Evolutionary conservation across 768 basidiomycete species (phyloP).

Genomic region (Tylopilus balloui): DNA sequence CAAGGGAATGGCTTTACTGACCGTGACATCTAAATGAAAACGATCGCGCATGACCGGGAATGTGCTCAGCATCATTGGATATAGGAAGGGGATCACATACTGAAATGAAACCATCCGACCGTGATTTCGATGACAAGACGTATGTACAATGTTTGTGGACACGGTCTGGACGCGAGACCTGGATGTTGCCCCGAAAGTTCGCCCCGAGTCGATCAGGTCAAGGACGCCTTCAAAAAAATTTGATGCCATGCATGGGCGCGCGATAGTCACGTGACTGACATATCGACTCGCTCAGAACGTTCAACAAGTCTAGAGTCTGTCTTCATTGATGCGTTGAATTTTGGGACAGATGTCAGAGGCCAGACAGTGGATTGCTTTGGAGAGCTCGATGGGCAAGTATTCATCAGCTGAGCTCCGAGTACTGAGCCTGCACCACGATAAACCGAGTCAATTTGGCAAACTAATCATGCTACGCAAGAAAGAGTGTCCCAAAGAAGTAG

Average conservation of each 20-base stretch:
- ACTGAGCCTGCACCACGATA: too few species aligned
- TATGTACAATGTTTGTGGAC: not conserved
- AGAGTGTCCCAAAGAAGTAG: too few species aligned
- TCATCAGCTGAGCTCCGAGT: too few species aligned
- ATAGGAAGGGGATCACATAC: constrained; percentile 37
- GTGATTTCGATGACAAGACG: not conserved
- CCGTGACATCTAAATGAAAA: constrained; percentile 62
- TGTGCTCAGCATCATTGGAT: not conserved
- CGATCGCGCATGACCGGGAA: not conserved
- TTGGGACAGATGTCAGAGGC: too few species aligned
- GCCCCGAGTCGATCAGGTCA: not conserved
- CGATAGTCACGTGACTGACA: constrained; percentile 4
- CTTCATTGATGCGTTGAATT: too few species aligned
- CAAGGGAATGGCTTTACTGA: constrained; percentile 30
- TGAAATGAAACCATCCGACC: constrained; percentile 66
- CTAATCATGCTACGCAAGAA: too few species aligned
- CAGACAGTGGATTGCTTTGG: too few species aligned
- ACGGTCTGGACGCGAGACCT: not conserved
- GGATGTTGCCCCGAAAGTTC: not conserved
- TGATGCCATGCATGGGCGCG: not conserved
- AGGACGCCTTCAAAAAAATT: not conserved
- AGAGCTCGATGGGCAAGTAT: too few species aligned
- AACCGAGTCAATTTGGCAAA: too few species aligned
- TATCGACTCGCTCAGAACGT: too few species aligned
- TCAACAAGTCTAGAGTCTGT: too few species aligned